Conservation (phyloP, 768 basidiomycete genomes). For the Amylocystis lapponica region DNA sequence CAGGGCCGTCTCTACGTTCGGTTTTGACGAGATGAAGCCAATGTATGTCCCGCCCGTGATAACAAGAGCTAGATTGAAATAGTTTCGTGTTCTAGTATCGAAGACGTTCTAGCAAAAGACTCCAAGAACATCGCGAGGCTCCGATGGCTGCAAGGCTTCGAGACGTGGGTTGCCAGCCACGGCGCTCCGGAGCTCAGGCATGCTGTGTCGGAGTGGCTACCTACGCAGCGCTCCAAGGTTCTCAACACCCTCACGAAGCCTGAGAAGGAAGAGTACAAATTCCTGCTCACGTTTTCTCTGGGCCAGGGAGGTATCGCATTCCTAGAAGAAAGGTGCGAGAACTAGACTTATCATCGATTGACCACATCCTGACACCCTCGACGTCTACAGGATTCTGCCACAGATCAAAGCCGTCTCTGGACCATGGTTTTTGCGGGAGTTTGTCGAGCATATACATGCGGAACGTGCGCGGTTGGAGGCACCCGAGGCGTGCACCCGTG, state of each 20-base stretch:
- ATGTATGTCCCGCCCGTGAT: no score
- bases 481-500: not conserved
- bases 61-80: no score
- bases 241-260: not conserved
- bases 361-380: not conserved
- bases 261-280: not conserved
- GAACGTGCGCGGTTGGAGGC: not conserved
- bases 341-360: no score
- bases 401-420: not conserved
- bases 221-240: not conserved
- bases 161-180: not conserved
- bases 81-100: not conserved
- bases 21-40: constrained; percentile 4
- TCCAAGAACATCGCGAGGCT: not conserved
- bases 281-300: no score
- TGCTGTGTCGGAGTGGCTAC: not conserved
- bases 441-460: not conserved
- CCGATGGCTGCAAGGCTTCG: not conserved
- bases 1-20: constrained; percentile 6
- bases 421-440: not conserved
- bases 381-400: not conserved
- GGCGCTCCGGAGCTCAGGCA: no score
- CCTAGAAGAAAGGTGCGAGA: no score
- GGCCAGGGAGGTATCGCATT: no score
- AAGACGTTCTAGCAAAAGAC: not conserved